Base-by-base conservation (phyloP, 2,329 filamentous ascomycete species). In the Aurifilum marmelostoma region DNA sequence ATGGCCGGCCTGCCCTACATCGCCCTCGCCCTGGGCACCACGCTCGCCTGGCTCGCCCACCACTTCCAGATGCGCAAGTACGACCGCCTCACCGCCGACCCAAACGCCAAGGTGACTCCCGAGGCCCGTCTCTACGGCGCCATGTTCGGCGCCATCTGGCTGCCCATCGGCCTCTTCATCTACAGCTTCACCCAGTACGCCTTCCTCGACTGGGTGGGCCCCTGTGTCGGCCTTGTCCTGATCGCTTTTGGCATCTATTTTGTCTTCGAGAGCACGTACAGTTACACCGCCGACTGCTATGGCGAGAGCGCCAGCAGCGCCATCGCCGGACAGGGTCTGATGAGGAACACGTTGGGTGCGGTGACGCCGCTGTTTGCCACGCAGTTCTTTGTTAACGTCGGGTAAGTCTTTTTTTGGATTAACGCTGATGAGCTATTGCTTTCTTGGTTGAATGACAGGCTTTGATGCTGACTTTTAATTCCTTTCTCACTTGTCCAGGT, bases 201-300 rank as follows among this genome's bases (percentile, higher is more conserved):
- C 5, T 78, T 80, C 65, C 74, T 86, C 1, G 77, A 74, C 65
- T 86, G 84, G 84, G 81, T 85, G 64, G 84, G 81, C 0, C 84
- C 84, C 0, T 76, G 80, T 41, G 82, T 86, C 63, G 82, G 81
- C 18, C 80, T 86, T 2, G 83, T 80, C 0, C 81, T 82, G 11
- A 86, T 86, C 65, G 79, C 83, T 3, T 80, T 85, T 67, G 84
- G 84, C 6, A 85, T 86, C 75, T 86, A 82, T 80, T 86, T 85
- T 76, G 83, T 75, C 41, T 75, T 75, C 65, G 74, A 75, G 72
- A 71, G 68, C 65, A 75, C 73, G 3, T 86, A 86, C 74, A 81
- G 78, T 9, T 85, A 84, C 73, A 86, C 84, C 0, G 80, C 83
- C 6, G 84, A 86, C 72, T 86, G 84, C 74, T 86, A 86, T 68